A percentile compares a stretch with the other conserved stretches of the same genome.
Conservation (phyloP, 495 filamentous ascomycete genomes). For the Daldinia bambusicola region DNA sequence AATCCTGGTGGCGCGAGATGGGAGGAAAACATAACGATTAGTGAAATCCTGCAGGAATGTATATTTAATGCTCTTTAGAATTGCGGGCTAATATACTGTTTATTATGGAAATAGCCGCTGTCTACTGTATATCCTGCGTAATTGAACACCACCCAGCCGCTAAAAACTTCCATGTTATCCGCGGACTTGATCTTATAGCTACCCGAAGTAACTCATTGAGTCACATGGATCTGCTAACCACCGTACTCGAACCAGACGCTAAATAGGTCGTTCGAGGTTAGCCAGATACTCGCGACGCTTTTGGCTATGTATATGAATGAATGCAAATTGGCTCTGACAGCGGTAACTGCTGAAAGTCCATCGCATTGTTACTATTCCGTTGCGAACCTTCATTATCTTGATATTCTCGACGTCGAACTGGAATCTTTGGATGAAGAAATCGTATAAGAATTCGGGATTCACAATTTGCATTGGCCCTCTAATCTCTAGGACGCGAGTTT, state of each 20-base stretch:
- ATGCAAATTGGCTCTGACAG: neutral
- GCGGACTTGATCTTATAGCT: neutral
- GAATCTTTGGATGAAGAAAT: neutral
- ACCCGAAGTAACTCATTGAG: neutral
- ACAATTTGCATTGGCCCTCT: neutral
- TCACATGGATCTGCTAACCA: conserved; percentile 6
- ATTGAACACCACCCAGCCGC: too few relatives aligned
- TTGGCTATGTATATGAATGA: neutral
- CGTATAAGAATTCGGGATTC: neutral
- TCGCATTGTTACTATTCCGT: neutral
- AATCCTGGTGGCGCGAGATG: neutral
- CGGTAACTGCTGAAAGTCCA: conserved; percentile 3
- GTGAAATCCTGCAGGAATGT: neutral
- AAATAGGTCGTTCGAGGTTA: neutral
- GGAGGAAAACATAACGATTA: neutral
- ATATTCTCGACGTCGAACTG: neutral
- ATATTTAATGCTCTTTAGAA: neutral
- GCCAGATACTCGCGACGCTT: neutral
- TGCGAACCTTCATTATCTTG: neutral
- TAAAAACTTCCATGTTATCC: neutral
- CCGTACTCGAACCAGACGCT: neutral
- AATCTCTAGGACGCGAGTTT: conserved; percentile 4
- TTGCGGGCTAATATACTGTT: too few relatives aligned
- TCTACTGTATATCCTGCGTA: neutral
- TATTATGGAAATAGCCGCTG: too few relatives aligned